phyloP scores from a whole-genome alignment of 2,329 filamentous ascomycete species.

The Aspergillus pseudonomiae region DNA sequence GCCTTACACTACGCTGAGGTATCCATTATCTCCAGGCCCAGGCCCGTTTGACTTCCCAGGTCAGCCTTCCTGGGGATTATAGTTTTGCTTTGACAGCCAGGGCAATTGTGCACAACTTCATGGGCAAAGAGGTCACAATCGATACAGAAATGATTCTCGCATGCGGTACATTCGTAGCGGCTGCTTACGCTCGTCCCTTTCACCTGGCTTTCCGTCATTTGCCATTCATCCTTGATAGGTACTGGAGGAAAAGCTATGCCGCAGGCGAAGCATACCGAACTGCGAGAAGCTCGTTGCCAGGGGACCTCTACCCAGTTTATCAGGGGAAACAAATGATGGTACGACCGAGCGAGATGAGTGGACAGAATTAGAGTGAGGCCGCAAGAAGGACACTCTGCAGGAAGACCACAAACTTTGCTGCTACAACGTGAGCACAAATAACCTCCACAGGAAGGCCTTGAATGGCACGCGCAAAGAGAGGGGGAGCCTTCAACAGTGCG shows the following conservation, averaged over 20 bases:
- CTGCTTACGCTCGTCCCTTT: slow-evolving; percentile 82
- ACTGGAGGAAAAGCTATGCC: slow-evolving; percentile 68
- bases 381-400: slow-evolving; percentile 88
- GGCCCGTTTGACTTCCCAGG: slow-evolving; percentile 13
- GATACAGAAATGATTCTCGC: slow-evolving; percentile 90
- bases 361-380: slow-evolving; percentile 90
- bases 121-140: slow-evolving; percentile 97
- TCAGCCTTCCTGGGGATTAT: slow-evolving; percentile 8
- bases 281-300: slow-evolving; percentile 70
- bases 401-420: slow-evolving; percentile 85
- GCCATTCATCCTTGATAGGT: slow-evolving; percentile 43
- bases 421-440: slow-evolving; percentile 89
- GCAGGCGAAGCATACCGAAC: slow-evolving; percentile 76
- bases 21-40: slow-evolving; percentile 40
- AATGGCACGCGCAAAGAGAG: slow-evolving; percentile 90
- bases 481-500: slow-evolving; percentile 72
- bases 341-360: slow-evolving; percentile 89
- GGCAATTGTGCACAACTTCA: slow-evolving; percentile 93
- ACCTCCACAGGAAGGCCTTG: slow-evolving; percentile 76
- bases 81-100: slow-evolving; percentile 70
- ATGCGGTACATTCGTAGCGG: slow-evolving; percentile 87
- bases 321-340: slow-evolving; percentile 89
- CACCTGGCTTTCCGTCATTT: slow-evolving; percentile 37
- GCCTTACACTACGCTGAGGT: slow-evolving; percentile 22
- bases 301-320: slow-evolving; percentile 88